These are phyloP conservation scores for Chaetomidium leptoderma DNA, from an alignment of 495 filamentous ascomycete species.

Conservation along the genomic window DNA sequence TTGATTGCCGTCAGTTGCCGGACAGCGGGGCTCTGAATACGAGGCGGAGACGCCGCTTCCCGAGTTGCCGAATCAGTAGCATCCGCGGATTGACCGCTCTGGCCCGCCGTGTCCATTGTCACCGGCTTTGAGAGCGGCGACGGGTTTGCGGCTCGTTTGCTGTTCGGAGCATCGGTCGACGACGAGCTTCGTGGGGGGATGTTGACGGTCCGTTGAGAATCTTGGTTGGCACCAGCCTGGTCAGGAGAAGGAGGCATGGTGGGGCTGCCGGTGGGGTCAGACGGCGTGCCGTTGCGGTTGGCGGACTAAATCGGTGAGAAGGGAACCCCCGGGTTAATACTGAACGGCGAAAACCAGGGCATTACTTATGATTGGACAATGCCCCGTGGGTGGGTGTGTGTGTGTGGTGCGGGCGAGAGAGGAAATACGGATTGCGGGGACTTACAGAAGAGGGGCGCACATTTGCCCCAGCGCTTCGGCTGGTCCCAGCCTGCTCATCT, in stretches of 20 bases:
- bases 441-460: conserved; percentile 43
- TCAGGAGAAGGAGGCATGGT: conserved; percentile 40
- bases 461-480: conserved; percentile 40
- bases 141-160: conserved; percentile 62
- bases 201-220: conserved; percentile 56
- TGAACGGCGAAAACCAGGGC: conserved; percentile 16
- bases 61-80: conserved; percentile 27
- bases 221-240: conserved; percentile 39
- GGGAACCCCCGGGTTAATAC: conserved; percentile 34
- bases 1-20: conserved; percentile 76
- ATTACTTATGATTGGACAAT: conserved; percentile 42
- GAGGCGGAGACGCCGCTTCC: conserved; percentile 33
- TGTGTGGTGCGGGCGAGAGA: neutral
- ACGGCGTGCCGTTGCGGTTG: conserved; percentile 44
- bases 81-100: conserved; percentile 30
- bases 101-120: conserved; percentile 48
- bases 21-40: conserved; percentile 63
- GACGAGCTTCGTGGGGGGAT: conserved; percentile 67
- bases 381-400: neutral
- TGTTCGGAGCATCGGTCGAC: conserved; percentile 60
- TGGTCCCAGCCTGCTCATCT: conserved; percentile 30
- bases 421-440: conserved; percentile 14
- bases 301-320: conserved; percentile 37
- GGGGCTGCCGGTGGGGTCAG: conserved; percentile 47
- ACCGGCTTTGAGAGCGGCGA: conserved; percentile 87